Base-by-base conservation (phyloP, 2,329 filamentous ascomycete genomes). In the Westerdykella ornata region DNA sequence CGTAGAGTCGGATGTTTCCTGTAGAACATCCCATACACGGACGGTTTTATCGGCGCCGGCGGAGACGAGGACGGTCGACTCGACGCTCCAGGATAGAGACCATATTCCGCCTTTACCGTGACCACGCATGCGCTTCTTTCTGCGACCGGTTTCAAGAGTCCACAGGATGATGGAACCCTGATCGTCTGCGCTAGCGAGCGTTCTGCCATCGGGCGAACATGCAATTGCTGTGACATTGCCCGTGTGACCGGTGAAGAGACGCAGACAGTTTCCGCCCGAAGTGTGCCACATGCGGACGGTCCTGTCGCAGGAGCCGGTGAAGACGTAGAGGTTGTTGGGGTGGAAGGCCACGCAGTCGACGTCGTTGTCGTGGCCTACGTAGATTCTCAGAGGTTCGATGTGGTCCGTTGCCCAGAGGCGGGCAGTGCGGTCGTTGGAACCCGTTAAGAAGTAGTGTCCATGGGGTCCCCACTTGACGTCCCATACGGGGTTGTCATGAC, bases 221-320 rank as follows among this genome's bases (percentile, higher is more conserved):
- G 90, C 80, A 18, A 97, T 71, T 0, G 88, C 79, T 12, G 84
- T 94, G 60, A 97, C 82, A 57, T 88, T 87, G 37, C 92, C 88
- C 0, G 81, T 84, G 60, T 98, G 92, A 1, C 92, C 92, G 0
- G 86, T 88, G 61, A 97, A 95, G 57, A 97, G 80, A 18, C 92
- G 84, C 4, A 96, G 86, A 28, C 88, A 88, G 47, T 83, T 82
- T 19, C 92, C 92, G 7, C 84, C 90, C 9, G 81, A 77, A n/a
- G 96, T 79, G 8, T 88, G 83, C 92, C 92, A 98, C 90, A 98
- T 97, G 20, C 92, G 83, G 26, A 97, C 86, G 0, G 88, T 92
- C 65, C 90, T 90, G 66, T 98, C 89, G 51, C 85, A 85, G 11
- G 88, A 94, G 3, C 85, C 88, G 0, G 92, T 96, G 66, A 98